Conservation (phyloP, 331 rosid species). For the Acacia pycnantha region DNA sequence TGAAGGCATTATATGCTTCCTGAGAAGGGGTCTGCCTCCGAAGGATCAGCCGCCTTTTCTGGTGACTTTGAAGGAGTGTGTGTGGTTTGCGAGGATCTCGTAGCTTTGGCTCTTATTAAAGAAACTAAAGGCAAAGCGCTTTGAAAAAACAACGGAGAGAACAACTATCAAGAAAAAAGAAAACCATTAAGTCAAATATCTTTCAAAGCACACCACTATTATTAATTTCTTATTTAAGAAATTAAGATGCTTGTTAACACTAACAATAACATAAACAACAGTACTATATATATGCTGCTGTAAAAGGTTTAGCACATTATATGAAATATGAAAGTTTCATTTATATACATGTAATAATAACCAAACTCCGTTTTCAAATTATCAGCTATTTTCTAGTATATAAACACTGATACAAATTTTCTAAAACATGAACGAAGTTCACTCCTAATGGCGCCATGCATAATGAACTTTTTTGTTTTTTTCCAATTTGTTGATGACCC, state of each 20-base stretch:
- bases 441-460: conserved; percentile 20
- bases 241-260: neutral
- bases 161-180: conserved; percentile 47
- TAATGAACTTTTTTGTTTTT: neutral
- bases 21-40: conserved; percentile 63
- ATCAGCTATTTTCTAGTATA: neutral
- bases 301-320: too few species aligned
- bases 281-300: neutral
- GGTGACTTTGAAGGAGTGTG: conserved; percentile 43
- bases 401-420: neutral
- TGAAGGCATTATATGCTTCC: conserved; percentile 84
- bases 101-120: conserved; percentile 31
- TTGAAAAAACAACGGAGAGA: neutral
- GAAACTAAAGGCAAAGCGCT: conserved; percentile 39
- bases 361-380: neutral
- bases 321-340: neutral
- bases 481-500: conserved; percentile 31
- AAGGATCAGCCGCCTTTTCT: conserved; percentile 74
- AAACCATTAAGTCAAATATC: conserved; percentile 45
- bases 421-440: neutral
- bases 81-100: conserved; percentile 58
- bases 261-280: neutral
- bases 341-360: neutral
- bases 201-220: neutral
- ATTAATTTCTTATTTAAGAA: neutral